Evolutionary conservation across 2,329 filamentous ascomycete genomes (phyloP).

Genomic region (Pseudogymnoascus sp.): DNA sequence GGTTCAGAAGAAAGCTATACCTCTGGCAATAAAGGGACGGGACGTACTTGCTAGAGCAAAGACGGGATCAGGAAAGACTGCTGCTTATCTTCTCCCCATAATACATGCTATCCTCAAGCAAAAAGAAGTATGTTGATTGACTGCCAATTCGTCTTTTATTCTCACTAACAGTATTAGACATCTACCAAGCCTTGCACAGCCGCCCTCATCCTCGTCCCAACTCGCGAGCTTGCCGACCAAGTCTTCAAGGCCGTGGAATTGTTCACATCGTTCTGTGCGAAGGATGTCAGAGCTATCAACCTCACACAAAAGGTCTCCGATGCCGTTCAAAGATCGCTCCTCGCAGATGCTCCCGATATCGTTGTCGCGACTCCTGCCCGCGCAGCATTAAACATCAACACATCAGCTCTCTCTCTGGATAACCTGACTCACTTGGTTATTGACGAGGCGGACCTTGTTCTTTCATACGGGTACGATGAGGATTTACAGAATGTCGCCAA

Average conservation of each 20-base stretch:
- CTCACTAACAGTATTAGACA: constrained; percentile 32
- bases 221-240: constrained; percentile 88
- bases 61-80: constrained; percentile 94
- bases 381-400: constrained; percentile 70
- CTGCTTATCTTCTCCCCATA: constrained; percentile 89
- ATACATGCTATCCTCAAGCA: constrained; percentile 74
- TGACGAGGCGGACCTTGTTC: constrained; percentile 87
- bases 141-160: not conserved
- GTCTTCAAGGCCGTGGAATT: constrained; percentile 71
- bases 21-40: constrained; percentile 75
- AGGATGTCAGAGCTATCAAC: constrained; percentile 76
- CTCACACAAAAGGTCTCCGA: constrained; percentile 86
- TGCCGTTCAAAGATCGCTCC: constrained; percentile 76
- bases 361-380: constrained; percentile 87
- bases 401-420: constrained; percentile 61
- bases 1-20: constrained; percentile 82
- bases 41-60: constrained; percentile 89
- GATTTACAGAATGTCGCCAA: constrained; percentile 76
- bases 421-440: constrained; percentile 70
- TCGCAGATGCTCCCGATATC: constrained; percentile 80
- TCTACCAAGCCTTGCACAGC: constrained; percentile 51
- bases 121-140: constrained; percentile 50
- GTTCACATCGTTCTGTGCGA: constrained; percentile 75
- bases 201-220: constrained; percentile 86
- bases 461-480: constrained; percentile 90